These are phyloP conservation scores for Candida maris DNA, from an alignment of 805 yeast genomes.

Conservation along the genomic window DNA sequence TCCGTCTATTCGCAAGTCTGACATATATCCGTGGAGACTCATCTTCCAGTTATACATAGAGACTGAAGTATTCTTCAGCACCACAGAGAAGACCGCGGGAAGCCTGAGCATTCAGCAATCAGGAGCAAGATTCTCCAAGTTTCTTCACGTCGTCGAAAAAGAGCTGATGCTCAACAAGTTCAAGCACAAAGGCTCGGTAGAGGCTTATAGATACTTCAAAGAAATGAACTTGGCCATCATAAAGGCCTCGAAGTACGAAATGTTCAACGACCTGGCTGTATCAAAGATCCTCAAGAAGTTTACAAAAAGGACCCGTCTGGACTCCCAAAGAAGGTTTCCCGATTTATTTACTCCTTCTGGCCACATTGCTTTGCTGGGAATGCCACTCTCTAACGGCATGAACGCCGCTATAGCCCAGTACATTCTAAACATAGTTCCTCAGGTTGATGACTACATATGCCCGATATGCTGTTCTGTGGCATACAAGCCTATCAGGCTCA, in stretches of 20 bases:
- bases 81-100: slow-evolving; percentile 40
- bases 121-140: slow-evolving; percentile 40
- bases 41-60: slow-evolving; percentile 64
- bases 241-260: slow-evolving; percentile 56
- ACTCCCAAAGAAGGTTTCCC: slow-evolving; percentile 46
- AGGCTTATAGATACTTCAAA: slow-evolving; percentile 48
- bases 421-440: slow-evolving; percentile 59
- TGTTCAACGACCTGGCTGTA: slow-evolving; percentile 60
- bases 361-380: slow-evolving; percentile 20
- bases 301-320: slow-evolving; percentile 64
- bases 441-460: slow-evolving; percentile 70
- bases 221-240: slow-evolving; percentile 51
- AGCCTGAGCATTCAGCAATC: slow-evolving; percentile 46
- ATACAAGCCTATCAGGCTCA: slow-evolving; percentile 63
- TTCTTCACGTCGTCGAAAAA: slow-evolving; percentile 37
- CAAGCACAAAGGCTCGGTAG: slow-evolving; percentile 41
- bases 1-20: slow-evolving; percentile 44
- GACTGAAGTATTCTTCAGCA: slow-evolving; percentile 55
- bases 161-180: slow-evolving; percentile 38
- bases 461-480: slow-evolving; percentile 71
- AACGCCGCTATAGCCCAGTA: slow-evolving; percentile 54
- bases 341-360: slow-evolving; percentile 18
- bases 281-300: slow-evolving; percentile 70
- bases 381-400: slow-evolving; percentile 49
- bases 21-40: slow-evolving; percentile 67